Base-by-base conservation (phyloP, 257 asterid genomes). In the Agastache rugosa region DNA sequence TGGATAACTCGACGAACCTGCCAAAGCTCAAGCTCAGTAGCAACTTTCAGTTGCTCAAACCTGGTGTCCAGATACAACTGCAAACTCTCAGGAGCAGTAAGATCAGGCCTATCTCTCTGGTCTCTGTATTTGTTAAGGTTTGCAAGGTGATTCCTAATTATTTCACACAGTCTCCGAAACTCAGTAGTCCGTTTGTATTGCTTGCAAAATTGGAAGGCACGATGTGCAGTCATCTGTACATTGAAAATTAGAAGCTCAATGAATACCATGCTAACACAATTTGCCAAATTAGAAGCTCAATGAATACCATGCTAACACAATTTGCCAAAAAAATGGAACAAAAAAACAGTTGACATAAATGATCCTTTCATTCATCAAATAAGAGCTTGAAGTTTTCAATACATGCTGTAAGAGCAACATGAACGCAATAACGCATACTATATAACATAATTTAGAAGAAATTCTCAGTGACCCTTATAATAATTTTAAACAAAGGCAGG, bases 181-280 rank as follows among this genome's bases (percentile, higher is more conserved):
- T 93, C 98, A 16, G 97, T 93, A 45, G 95, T 85, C 20, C 97
- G 87, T 48, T 91, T 93, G 88, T 93, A 93, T 74, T 93, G 97
- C 86, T 90, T 93, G 83, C 98, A 93, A 80, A 93, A 93, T 78
- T 93, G 97, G 79, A 93, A 91, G 75, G 98, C 97, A 6, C 98
- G 97, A 47, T 91, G 97, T 27, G 97, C 97, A 9, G 97, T 92
- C 98, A 93, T 93, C 98, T 93, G 82, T 69, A 74, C 44, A 71
- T 51, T 70, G 27, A 17, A 56, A 25, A 71, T 65, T 34, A 48
- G 73, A 66, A 71, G 64, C 51, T 29, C 69, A 41, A 70, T 37
- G 48, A 72, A 55, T 51, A 15, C 3, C 69, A 53, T 48, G 39
- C 44, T 3, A 29, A 39, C 34, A 73, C 23, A 54, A 63, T 69